A percentile compares a stretch with the other conserved stretches of the same genome.
These are phyloP conservation scores for Pleurotus ostreatus DNA, from an alignment of 768 basidiomycete species.

Conservation along the genomic window DNA sequence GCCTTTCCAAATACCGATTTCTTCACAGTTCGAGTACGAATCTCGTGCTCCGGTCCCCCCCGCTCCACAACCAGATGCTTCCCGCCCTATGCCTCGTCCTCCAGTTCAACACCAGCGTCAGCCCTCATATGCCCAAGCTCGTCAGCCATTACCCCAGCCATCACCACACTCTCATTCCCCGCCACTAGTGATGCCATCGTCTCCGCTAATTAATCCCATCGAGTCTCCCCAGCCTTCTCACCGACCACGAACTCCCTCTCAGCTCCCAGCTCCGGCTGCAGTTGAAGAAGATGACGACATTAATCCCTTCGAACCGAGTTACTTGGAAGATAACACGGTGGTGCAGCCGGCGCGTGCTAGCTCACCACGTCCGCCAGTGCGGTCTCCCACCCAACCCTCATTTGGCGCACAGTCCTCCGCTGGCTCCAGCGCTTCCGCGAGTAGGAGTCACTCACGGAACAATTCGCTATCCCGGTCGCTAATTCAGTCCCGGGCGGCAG, in stretches of 20 bases:
- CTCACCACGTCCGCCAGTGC: slow-evolving; percentile 6
- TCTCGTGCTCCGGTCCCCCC: slow-evolving; percentile 11
- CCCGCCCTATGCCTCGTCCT: slow-evolving; percentile 7
- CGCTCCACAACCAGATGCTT: slow-evolving; percentile 5
- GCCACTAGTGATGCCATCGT: not conserved
- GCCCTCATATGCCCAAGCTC: slow-evolving; percentile 13
- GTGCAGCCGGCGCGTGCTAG: slow-evolving; percentile 13
- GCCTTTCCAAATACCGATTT: not conserved
- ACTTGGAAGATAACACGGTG: slow-evolving; percentile 22
- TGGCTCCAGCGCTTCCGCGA: slow-evolving; percentile 6
- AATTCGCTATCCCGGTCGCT: slow-evolving; percentile 9
- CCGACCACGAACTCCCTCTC: not conserved
- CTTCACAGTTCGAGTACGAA: slow-evolving; percentile 30
- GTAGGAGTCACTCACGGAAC: slow-evolving; percentile 1
- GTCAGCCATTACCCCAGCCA: slow-evolving; percentile 15
- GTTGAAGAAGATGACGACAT: slow-evolving; percentile 30
- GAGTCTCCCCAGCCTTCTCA: slow-evolving; percentile 1
- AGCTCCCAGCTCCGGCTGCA: slow-evolving; percentile 7
- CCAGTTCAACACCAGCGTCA: slow-evolving; percentile 10
- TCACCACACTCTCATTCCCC: slow-evolving; percentile 3
- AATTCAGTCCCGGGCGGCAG: slow-evolving; percentile 22
- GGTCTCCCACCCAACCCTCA: slow-evolving; percentile 1
- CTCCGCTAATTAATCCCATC: slow-evolving; percentile 14
- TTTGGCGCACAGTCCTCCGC: slow-evolving; percentile 9
- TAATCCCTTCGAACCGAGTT: slow-evolving; percentile 39